phyloP scores from a whole-genome alignment of 2,329 filamentous ascomycete genomes.

The Tothia fuscella region DNA sequence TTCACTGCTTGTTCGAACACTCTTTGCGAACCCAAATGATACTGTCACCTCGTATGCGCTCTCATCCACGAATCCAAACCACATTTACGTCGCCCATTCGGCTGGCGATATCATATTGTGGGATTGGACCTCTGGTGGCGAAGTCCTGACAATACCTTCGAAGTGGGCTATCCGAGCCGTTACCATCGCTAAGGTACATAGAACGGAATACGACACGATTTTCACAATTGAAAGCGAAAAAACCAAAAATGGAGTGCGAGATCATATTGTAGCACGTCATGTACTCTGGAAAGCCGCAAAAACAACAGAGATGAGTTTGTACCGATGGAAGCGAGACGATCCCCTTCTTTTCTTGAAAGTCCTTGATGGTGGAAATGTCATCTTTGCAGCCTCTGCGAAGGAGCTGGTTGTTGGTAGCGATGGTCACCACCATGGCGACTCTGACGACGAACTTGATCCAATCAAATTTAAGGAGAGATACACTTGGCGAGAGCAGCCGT shows the following conservation, averaged over 20 bases:
- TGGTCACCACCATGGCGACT: background rate
- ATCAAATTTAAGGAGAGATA: slow-evolving; percentile 1
- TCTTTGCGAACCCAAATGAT: slow-evolving; percentile 42
- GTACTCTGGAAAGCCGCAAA: slow-evolving; percentile 1
- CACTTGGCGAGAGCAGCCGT: slow-evolving; percentile 15
- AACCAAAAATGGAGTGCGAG: background rate
- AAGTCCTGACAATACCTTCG: slow-evolving; percentile 30
- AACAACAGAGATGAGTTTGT: slow-evolving; percentile 17
- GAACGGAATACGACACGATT: slow-evolving; percentile 22
- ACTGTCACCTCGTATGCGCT: slow-evolving; percentile 40
- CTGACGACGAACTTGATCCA: slow-evolving; percentile 5
- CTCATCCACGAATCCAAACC: slow-evolving; percentile 37
- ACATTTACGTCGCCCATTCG: slow-evolving; percentile 42
- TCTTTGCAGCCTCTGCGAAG: slow-evolving; percentile 44
- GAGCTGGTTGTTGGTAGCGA: slow-evolving; percentile 47
- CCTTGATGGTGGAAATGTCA: slow-evolving; percentile 43
- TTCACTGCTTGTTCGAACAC: slow-evolving; percentile 65
- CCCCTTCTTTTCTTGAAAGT: slow-evolving; percentile 29
- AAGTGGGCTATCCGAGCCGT: slow-evolving; percentile 25
- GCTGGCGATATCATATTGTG: slow-evolving; percentile 42
- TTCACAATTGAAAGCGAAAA: slow-evolving; percentile 25
- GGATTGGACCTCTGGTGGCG: slow-evolving; percentile 39
- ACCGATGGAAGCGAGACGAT: slow-evolving; percentile 25
- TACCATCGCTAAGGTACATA: slow-evolving; percentile 20
- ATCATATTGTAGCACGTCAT: background rate